Evolutionary conservation across 768 basidiomycete genomes (phyloP), one percentile per base, ranked within the genome.

Genomic region (Xerocomellus intermedius): DNA sequence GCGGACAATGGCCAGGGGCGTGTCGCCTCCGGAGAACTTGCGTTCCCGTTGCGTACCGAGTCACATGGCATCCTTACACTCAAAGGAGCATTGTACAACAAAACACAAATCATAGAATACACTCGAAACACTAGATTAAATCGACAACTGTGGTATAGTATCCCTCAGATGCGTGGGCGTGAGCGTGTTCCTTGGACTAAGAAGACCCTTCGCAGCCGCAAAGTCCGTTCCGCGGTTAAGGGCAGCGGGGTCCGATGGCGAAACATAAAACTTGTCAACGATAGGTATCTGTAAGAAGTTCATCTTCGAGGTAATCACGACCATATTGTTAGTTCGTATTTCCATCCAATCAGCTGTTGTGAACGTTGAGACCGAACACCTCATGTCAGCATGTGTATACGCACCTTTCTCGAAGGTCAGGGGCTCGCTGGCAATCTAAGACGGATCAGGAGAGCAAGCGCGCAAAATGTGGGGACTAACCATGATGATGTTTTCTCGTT

Each of bases 401-500:
- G 19, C 50, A 89, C 90, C 90, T 80, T 94, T 81, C 74, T 99
- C 96, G 64, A 98, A 99, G 1, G 97, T 99, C 42, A 99, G 74
- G 1, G 97, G 97, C 63, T 98, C 96, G 61, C 89, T 91, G 10
- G 89, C 90, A 69, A 93, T 85, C 87, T 87, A 53, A 21, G 32
- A n/a, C 41, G 26, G 8, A 38, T 52, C 51, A 48, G 44, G 52
- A 64, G n/a, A 57, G 30, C 52, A 48, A 32, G 42, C 50, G n/a
- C 62, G 42, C 2, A 57, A 30, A 16, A 33, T 36, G 37, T 21
- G 32, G 44, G 38, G 35, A 56, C 61, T 21, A 57, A 84, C 85
- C 88, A 98, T 88, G 63, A 99, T 94, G 62, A 98, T 97, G 62
- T 94, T 91, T 70, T 98, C 96, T 54, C 94, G 77, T 69, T 96